A percentile compares a stretch with the other conserved stretches of the same genome.
These are phyloP conservation scores for Fusarium cyanostomum DNA, from an alignment of 2,329 filamentous ascomycete genomes.

Conservation along the genomic window DNA sequence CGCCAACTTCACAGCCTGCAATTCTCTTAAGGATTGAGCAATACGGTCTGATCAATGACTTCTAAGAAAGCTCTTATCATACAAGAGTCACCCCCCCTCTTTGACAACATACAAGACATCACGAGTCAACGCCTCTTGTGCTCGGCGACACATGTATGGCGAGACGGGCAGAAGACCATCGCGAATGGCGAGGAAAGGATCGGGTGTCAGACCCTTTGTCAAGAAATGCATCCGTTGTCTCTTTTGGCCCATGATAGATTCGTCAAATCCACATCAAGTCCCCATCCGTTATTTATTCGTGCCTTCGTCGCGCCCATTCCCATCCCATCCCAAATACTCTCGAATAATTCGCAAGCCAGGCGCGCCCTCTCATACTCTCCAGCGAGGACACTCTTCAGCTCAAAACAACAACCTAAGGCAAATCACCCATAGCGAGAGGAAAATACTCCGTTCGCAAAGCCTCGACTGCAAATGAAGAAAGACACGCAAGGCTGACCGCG, in stretches of 20 bases:
- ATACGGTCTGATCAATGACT: slow-evolving; percentile 3
- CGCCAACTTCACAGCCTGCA: neutral
- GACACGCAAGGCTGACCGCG: slow-evolving; percentile 5
- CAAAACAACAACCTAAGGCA: slow-evolving; percentile 21
- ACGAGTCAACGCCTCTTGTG: neutral
- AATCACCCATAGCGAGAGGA: slow-evolving; percentile 20
- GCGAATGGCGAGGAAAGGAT: neutral
- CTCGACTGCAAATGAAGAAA: slow-evolving; percentile 25
- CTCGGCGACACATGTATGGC: neutral
- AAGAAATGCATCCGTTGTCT: slow-evolving; percentile 40
- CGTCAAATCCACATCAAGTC: slow-evolving; percentile 40
- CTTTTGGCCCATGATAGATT: slow-evolving; percentile 42
- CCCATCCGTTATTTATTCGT: slow-evolving; percentile 41
- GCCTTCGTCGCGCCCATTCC: slow-evolving; percentile 38
- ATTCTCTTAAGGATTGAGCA: neutral
- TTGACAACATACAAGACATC: slow-evolving; percentile 7
- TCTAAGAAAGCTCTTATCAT: slow-evolving; percentile 21
- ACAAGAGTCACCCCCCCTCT: slow-evolving; percentile 6
- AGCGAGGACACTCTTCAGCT: slow-evolving; percentile 19
- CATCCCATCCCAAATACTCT: slow-evolving; percentile 32
- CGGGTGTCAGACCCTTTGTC: slow-evolving; percentile 15
- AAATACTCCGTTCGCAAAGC: slow-evolving; percentile 23
- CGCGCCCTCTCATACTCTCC: slow-evolving; percentile 20
- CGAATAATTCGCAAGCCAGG: slow-evolving; percentile 30
- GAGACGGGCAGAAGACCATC: neutral